Evolutionary conservation across 1,284 basidiomycete genomes (phyloP).

Genomic region (Trametes polyzona): DNA sequence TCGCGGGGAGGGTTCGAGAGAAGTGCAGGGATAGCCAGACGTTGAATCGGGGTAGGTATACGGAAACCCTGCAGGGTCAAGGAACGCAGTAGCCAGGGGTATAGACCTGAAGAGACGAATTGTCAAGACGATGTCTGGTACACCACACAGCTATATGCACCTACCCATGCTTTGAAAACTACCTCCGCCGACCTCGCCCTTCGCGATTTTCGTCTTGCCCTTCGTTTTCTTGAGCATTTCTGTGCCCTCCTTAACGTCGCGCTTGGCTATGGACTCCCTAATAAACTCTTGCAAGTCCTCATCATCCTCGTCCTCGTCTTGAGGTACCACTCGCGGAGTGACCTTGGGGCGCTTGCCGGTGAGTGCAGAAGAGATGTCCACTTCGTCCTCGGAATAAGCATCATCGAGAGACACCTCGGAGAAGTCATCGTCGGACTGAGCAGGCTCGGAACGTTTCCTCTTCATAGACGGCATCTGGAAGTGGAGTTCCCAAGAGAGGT

Average conservation of each 20-base stretch:
- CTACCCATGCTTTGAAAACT: constrained; percentile 89
- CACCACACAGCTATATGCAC: constrained; percentile 29
- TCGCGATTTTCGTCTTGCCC: constrained; percentile 63
- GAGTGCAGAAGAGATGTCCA: constrained; percentile 53
- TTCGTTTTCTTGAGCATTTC: constrained; percentile 73
- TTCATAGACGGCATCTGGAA: constrained; percentile 23
- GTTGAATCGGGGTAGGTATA: constrained; percentile 96
- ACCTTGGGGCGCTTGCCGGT: constrained; percentile 40
- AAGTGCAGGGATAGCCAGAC: constrained; percentile 86
- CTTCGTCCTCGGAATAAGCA: constrained; percentile 42
- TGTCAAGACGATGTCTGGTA: not conserved
- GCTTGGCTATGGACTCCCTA: constrained; percentile 63
- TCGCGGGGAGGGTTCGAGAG: constrained; percentile 88
- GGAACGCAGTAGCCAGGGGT: constrained; percentile 83
- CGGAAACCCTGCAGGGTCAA: constrained; percentile 94
- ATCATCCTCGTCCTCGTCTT: constrained; percentile 46
- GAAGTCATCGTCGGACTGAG: constrained; percentile 5
- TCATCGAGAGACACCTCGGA: constrained; percentile 36
- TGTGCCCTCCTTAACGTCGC: constrained; percentile 71
- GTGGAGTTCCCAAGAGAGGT: no score
- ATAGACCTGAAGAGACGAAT: constrained; percentile 61
- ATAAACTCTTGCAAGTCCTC: constrained; percentile 66
- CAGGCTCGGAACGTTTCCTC: constrained; percentile 16
- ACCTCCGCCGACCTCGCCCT: constrained; percentile 79
- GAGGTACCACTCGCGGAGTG: constrained; percentile 13